Base-by-base conservation (phyloP, 352 stramenopile genomes). In the Globisporangium rhizosaccharum region DNA sequence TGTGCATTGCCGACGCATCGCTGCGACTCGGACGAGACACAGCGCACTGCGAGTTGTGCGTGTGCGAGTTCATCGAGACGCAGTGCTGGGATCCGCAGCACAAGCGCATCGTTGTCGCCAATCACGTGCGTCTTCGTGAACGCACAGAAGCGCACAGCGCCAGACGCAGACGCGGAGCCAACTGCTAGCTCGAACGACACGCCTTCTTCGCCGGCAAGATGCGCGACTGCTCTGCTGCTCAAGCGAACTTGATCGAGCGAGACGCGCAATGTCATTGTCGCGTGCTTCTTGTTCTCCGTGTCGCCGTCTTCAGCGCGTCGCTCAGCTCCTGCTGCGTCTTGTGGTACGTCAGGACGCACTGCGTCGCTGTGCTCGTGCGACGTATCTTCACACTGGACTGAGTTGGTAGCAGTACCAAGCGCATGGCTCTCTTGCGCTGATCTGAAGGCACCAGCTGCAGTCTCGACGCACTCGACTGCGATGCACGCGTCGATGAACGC, bases 51-150 rank as follows among this genome's bases (percentile, higher is more conserved):
- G 56, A 76, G 52, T 3, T 26, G 30, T 23, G 30, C 53, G 10
- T 53, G 42, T 3, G 47, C n/a, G 3, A 62, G 42, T 10, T 42
- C 49, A 18, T 67, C 20, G 20, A 46, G 33, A 15, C 41, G 49
- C 1, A 61, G 5, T 11, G 56, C 39, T 0, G 26, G 57, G 15
- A 73, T 2, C 17, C 39, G 8, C 0, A 75, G 25, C 8, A 33
- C 44, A 14, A 72, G 49, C 15, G 57, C 51, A 14, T 68, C 15
- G 52, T 76, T 70, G 44, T 67, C 58, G 4, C 71, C 78, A 30
- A 86, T 59, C 10, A 65, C 61, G 28, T 80, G 51, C 1, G 71
- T 59, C 17, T 74, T 77, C 12, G 67, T 79, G 46, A 73, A 82
- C 0, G 63, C 62, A 46, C 63, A 67, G 62, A 86, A 76, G 4